Conservation (phyloP, 176 grass and related monocot species). For the Ensete glaucum region DNA sequence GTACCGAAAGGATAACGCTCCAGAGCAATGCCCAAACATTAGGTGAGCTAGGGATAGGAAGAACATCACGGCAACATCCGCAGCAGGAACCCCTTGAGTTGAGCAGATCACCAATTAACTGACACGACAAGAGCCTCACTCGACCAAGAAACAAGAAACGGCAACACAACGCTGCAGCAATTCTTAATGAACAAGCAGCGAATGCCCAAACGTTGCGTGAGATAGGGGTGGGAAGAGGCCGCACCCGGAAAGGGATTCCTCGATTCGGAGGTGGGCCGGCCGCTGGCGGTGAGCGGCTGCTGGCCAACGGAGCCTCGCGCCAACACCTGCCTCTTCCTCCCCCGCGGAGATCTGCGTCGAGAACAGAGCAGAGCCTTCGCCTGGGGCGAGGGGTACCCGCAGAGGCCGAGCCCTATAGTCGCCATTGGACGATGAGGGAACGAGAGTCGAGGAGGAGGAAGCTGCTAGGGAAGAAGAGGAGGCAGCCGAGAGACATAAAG, state of each 20-base stretch:
- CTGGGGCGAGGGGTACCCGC: not conserved
- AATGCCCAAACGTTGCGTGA: not conserved
- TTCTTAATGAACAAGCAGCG: too few species aligned
- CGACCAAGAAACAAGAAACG: not conserved
- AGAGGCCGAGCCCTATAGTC: not conserved
- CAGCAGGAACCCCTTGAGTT: too few species aligned
- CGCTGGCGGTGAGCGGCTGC: conserved; percentile 12
- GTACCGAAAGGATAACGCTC: too few species aligned
- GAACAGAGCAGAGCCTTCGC: not conserved
- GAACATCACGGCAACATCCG: too few species aligned
- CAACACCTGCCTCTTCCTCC: conserved; percentile 10
- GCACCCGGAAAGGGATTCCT: conserved; percentile 30
- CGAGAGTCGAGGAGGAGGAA: not conserved
- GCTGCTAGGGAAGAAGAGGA: not conserved
- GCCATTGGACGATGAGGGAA: not conserved
- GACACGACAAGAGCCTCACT: not conserved
- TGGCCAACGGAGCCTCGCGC: conserved; percentile 16
- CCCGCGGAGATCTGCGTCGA: conserved; percentile 8
- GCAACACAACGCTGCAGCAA: not conserved
- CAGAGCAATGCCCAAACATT: too few species aligned
- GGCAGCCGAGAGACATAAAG: not conserved
- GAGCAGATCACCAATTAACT: too few species aligned
- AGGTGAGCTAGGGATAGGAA: too few species aligned
- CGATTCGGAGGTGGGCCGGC: conserved; percentile 22
- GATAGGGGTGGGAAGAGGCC: not conserved